phyloP scores from a whole-genome alignment of 768 basidiomycete genomes.

The Tephrocybe sp. region DNA sequence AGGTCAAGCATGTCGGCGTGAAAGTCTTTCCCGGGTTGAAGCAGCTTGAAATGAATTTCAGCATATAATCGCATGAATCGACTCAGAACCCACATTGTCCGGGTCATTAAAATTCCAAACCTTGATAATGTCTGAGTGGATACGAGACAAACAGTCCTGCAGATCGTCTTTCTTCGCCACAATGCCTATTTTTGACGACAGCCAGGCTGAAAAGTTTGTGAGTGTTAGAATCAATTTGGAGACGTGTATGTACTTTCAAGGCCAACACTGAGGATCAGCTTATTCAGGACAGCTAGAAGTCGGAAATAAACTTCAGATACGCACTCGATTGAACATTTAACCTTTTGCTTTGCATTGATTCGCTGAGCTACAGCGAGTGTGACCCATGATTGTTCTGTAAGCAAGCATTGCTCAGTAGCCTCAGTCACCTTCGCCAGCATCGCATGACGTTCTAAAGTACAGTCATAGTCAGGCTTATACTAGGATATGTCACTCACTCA shows the following conservation, averaged over 20 bases:
- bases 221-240: neutral
- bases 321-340: slow-evolving; percentile 1
- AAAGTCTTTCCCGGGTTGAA: neutral
- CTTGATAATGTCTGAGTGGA: slow-evolving; percentile 20
- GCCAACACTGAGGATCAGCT: neutral
- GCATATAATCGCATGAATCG: neutral
- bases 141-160: slow-evolving; percentile 10
- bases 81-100: slow-evolving; percentile 4
- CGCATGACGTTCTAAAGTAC: neutral
- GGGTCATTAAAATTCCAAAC: slow-evolving; percentile 28
- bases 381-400: neutral
- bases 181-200: slow-evolving; percentile 4
- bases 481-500: neutral
- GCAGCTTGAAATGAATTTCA: neutral
- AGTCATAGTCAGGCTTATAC: no score
- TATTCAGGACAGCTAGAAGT: neutral
- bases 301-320: neutral
- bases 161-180: slow-evolving; percentile 2
- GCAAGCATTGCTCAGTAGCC: neutral
- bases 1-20: neutral
- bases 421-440: neutral
- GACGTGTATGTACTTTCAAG: neutral
- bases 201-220: slow-evolving; percentile 4
- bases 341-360: slow-evolving; percentile 4
- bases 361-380: slow-evolving; percentile 5